phyloP scores from a whole-genome alignment of 768 basidiomycete genomes.

The Phaffia tasmanica region DNA sequence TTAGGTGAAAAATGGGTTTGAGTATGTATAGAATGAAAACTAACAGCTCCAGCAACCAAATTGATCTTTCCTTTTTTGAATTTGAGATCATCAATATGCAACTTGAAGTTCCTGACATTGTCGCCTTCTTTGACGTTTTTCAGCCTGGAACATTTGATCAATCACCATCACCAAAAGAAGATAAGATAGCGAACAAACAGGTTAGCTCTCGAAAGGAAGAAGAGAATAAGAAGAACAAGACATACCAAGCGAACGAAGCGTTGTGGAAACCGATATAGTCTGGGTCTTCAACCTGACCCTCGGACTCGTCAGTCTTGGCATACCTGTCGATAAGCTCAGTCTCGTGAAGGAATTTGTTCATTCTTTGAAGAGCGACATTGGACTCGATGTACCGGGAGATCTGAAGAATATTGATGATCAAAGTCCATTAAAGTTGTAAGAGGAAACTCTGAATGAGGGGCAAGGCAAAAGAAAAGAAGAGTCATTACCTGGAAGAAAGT shows the following conservation, averaged over 20 bases:
- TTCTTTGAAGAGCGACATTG: constrained; percentile 54
- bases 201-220: too few relatives aligned
- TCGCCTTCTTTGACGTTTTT: constrained; percentile 4
- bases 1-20: too few relatives aligned
- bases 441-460: background rate
- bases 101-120: constrained; percentile 32
- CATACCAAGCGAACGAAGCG: constrained; percentile 37
- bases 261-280: constrained; percentile 34
- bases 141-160: background rate
- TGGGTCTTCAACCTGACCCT: constrained; percentile 22
- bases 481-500: constrained; percentile 12
- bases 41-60: constrained; percentile 35
- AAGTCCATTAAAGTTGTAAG: background rate
- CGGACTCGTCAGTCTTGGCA: constrained; percentile 12
- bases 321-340: constrained; percentile 36
- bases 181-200: too few relatives aligned
- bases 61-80: constrained; percentile 39
- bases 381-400: constrained; percentile 21
- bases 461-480: too few relatives aligned
- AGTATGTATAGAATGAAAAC: too few relatives aligned
- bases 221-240: background rate
- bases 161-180: background rate
- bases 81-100: constrained; percentile 36
- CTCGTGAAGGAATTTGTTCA: constrained; percentile 44
- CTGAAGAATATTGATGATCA: background rate